A percentile compares a stretch with the other conserved stretches of the same genome.
Evolutionary conservation across 2,329 filamentous ascomycete genomes (phyloP).

Genomic region (Beauveria varroae): DNA sequence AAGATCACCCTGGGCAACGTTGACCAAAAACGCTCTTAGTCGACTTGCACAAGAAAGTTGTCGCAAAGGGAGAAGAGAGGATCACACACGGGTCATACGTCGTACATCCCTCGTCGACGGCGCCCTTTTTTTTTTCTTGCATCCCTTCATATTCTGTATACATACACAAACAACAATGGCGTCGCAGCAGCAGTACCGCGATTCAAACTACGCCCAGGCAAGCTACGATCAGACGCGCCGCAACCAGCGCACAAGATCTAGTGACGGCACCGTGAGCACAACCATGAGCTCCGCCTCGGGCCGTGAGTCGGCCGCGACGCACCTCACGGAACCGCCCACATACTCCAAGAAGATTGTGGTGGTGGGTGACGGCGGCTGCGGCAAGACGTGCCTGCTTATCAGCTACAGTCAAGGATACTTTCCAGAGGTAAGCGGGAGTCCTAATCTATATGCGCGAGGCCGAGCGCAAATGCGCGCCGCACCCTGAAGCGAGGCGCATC

Average conservation of each 20-base stretch:
- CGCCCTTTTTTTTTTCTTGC: background rate
- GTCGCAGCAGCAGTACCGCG: constrained; percentile 47
- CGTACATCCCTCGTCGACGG: background rate
- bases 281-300: constrained; percentile 68
- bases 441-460: background rate
- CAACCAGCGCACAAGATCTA: constrained; percentile 57
- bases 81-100: background rate
- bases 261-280: constrained; percentile 86
- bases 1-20: constrained; percentile 9
- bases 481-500: background rate
- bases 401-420: constrained; percentile 99
- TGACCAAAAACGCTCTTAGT: background rate
- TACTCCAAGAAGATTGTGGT: constrained; percentile 99
- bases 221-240: constrained; percentile 32
- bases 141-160: background rate
- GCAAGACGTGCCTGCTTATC: constrained; percentile 97
- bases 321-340: constrained; percentile 80
- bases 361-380: constrained; percentile 94
- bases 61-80: background rate
- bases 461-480: background rate
- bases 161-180: constrained; percentile 32
- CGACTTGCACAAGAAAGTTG: background rate
- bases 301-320: constrained; percentile 71
- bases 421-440: constrained; percentile 67
- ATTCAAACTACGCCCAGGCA: constrained; percentile 41